A percentile compares a stretch with the other conserved stretches of the same genome.
phyloP scores from a whole-genome alignment of 495 filamentous ascomycete genomes.

The Penicillium desertorum region DNA sequence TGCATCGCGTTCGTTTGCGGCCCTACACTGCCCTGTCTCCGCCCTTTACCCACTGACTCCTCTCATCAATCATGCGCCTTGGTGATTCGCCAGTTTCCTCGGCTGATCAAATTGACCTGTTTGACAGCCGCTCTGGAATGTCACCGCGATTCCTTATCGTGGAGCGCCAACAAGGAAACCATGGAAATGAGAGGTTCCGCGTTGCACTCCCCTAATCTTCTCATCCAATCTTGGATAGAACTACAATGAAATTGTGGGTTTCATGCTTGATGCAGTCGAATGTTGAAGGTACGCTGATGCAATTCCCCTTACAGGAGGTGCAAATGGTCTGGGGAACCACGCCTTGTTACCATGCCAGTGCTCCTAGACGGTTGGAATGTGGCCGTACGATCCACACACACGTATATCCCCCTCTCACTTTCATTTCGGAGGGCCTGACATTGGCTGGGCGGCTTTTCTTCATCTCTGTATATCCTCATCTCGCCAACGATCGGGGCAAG shows the following conservation, averaged over 20 bases:
- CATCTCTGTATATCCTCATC: slow-evolving; percentile 2
- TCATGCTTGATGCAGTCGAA: slow-evolving; percentile 12
- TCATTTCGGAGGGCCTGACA: slow-evolving; percentile 4
- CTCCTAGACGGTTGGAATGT: slow-evolving; percentile 27
- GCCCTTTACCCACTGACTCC: slow-evolving; percentile 3
- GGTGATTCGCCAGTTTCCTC: slow-evolving; percentile 13
- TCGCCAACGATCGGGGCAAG: background rate
- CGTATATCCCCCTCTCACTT: background rate
- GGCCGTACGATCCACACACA: slow-evolving; percentile 14
- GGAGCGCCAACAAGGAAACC: slow-evolving; percentile 14
- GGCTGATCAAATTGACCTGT: slow-evolving; percentile 1
- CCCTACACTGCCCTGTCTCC: slow-evolving; percentile 3
- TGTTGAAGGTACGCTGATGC: background rate
- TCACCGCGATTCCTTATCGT: slow-evolving; percentile 15
- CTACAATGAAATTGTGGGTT: background rate
- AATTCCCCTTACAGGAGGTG: slow-evolving; percentile 9
- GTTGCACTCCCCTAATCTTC: slow-evolving; percentile 12
- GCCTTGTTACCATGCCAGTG: slow-evolving; percentile 33
- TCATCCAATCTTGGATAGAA: slow-evolving; percentile 3
- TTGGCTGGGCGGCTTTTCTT: slow-evolving; percentile 3
- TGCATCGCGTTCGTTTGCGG: slow-evolving; percentile 24
- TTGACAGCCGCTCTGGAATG: slow-evolving; percentile 29
- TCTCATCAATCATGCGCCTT: background rate
- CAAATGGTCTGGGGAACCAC: slow-evolving; percentile 19
- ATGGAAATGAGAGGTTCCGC: slow-evolving; percentile 17